These are phyloP conservation scores for Tilletia setariae DNA, from an alignment of 1,284 basidiomycete genomes.

Conservation along the genomic window DNA sequence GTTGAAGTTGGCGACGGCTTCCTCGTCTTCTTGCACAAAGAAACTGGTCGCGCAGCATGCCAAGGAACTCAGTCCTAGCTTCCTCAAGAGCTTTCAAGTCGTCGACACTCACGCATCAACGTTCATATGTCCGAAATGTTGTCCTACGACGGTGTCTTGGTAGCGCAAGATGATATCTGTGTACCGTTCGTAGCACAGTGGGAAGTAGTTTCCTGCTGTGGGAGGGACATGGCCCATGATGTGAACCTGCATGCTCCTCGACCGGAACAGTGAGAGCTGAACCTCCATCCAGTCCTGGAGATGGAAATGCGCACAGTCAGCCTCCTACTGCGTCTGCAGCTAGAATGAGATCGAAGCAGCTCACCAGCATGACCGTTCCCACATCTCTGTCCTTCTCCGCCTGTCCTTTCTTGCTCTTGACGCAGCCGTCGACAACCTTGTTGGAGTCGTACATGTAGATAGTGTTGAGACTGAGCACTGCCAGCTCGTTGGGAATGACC, in stretches of 20 bases:
- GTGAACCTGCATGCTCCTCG: constrained; percentile 71
- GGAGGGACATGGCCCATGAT: constrained; percentile 67
- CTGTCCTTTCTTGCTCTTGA: constrained; percentile 24
- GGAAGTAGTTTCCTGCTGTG: constrained; percentile 75
- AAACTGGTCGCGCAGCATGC: constrained; percentile 20
- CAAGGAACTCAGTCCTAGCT: background rate
- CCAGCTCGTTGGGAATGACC: constrained; percentile 71
- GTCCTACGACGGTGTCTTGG: constrained; percentile 86
- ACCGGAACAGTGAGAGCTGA: constrained; percentile 70
- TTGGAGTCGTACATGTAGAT: constrained; percentile 90
- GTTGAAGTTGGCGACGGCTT: constrained; percentile 23
- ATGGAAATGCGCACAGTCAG: background rate
- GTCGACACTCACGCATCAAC: constrained; percentile 32
- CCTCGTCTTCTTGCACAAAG: constrained; percentile 47
- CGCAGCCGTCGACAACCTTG: constrained; percentile 65
- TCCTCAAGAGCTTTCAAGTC: no score
- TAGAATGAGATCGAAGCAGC: background rate
- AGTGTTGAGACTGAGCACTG: constrained; percentile 82
- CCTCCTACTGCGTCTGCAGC: background rate
- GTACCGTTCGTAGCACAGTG: constrained; percentile 75
- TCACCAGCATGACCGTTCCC: constrained; percentile 13
- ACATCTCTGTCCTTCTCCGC: constrained; percentile 10
- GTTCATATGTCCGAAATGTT: constrained; percentile 72
- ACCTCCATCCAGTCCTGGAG: constrained; percentile 79
- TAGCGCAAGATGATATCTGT: constrained; percentile 75